Evolutionary conservation across 257 asterid genomes (phyloP), one percentile per base, ranked within the genome.

Genomic region (Solanum verrucosum): DNA sequence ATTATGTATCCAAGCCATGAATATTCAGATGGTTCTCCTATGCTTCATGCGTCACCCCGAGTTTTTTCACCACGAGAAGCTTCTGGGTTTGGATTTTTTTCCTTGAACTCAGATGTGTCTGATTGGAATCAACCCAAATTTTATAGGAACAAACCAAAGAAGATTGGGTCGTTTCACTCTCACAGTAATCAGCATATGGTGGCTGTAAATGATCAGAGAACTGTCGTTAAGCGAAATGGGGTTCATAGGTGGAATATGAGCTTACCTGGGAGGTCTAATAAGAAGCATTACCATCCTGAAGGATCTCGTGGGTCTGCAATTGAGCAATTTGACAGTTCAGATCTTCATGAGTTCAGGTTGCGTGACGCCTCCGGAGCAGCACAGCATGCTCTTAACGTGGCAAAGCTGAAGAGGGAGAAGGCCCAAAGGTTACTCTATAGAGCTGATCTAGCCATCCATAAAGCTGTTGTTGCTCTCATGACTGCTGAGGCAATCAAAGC

Each of bases 391-490:
- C 87, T 7, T 11, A 88, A 88, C 78, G 71, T 94, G 92, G 99
- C 98, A 10, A 97, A 93, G 92, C 91, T 95, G 74, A 97, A 95
- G 95, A 94, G 97, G 86, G 98, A 95, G 87, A 93, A 83, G 90
- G 99, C 99, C 38, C 95, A 92, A 65, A 95, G 91, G 89, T 87
- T 95, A 92, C 89, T 94, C 42, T 89, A 86, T 83, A 91, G 91
- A 88, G 99, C 99, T 84, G 98, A 97, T 88, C 60, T 92, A 67
- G 97, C 97, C 29, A 88, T 95, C 90, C 98, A 97, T 91, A 95
- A 93, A 91, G 98, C 99, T 83, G 96, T 87, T 85, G 89, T 89
- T 65, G 96, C 97, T 87, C 87, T 95, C 71, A 95, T 94, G 97
- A 92, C 92, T 67, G 98, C 98, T 27, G 98, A 96, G 71, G 98